A percentile compares a stretch with the other conserved stretches of the same genome.
phyloP scores from a whole-genome alignment of 345 rosid species.

The Rhodomyrtus tomentosa region DNA sequence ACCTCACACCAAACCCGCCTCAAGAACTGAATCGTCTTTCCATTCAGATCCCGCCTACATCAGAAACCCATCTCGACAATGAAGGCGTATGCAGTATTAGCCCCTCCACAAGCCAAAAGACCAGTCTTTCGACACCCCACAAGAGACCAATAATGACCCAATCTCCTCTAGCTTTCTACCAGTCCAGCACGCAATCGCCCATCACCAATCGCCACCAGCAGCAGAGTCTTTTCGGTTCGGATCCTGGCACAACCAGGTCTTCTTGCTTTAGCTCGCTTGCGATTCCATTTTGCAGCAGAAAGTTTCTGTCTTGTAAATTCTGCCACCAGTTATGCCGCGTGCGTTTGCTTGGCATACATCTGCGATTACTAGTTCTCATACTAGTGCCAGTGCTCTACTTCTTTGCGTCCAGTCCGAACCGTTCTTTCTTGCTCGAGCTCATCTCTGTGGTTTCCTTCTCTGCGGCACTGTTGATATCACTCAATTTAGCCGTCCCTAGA shows the following conservation, averaged over 20 bases:
- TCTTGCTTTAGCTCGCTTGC: slow-evolving; percentile 13
- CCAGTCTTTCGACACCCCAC: slow-evolving; percentile 28
- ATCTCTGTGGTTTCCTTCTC: slow-evolving; percentile 26
- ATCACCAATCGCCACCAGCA: neutral
- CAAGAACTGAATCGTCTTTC: slow-evolving; percentile 16
- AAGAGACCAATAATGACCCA: slow-evolving; percentile 40
- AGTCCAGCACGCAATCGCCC: neutral
- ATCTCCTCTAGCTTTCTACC: slow-evolving; percentile 9
- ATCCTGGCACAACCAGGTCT: neutral
- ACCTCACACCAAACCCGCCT: neutral
- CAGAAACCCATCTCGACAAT: slow-evolving; percentile 6
- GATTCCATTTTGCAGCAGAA: slow-evolving; percentile 19
- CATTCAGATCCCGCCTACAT: slow-evolving; percentile 30
- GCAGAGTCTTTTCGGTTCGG: slow-evolving; percentile 1
- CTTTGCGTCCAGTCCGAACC: slow-evolving; percentile 21
- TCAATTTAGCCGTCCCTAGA: slow-evolving; percentile 51
- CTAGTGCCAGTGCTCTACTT: slow-evolving; percentile 36
- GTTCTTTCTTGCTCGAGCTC: slow-evolving; percentile 20
- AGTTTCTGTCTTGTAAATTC: slow-evolving; percentile 18
- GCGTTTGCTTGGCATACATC: slow-evolving; percentile 44
- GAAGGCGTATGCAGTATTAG: slow-evolving; percentile 7
- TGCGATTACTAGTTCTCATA: slow-evolving; percentile 39
- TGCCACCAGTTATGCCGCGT: slow-evolving; percentile 18
- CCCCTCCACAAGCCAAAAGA: slow-evolving; percentile 4
- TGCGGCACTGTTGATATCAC: slow-evolving; percentile 23